A percentile compares a stretch with the other conserved stretches of the same genome.
Evolutionary conservation across 495 filamentous ascomycete genomes (phyloP).

Genomic region (Penicillium odoratum): DNA sequence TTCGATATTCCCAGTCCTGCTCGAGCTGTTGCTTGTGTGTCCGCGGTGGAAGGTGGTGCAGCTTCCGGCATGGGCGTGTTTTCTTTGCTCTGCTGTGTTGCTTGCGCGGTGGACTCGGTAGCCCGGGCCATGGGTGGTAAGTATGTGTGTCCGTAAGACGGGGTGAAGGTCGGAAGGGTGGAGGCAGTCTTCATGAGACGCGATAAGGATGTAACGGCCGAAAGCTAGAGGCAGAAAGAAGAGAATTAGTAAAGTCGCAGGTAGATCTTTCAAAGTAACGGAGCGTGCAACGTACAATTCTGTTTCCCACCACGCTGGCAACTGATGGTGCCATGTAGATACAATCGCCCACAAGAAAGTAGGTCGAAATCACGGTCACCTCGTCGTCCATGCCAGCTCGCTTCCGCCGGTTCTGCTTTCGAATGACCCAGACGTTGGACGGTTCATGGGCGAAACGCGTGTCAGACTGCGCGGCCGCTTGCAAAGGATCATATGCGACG

Average conservation of each 20-base stretch:
- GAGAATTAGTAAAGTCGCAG: conserved; percentile 20
- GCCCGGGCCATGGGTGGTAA: conserved; percentile 49
- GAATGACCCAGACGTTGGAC: conserved; percentile 84
- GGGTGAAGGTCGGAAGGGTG: conserved; percentile 67
- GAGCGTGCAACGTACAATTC: conserved; percentile 58
- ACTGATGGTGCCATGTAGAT: conserved; percentile 89
- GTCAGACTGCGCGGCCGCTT: conserved; percentile 61
- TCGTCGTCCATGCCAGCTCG: conserved; percentile 60
- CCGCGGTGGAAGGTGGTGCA: conserved; percentile 16
- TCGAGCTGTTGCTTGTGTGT: conserved; percentile 35
- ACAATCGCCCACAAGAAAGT: conserved; percentile 81
- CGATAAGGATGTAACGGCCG: conserved; percentile 60
- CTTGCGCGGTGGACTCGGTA: conserved; percentile 32
- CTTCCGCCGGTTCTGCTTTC: conserved; percentile 78
- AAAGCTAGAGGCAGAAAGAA: conserved; percentile 54
- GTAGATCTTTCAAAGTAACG: neutral
- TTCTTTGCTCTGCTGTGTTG: conserved; percentile 53
- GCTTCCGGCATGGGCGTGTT: conserved; percentile 61
- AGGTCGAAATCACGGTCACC: conserved; percentile 70
- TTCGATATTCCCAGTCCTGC: conserved; percentile 36
- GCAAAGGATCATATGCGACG: conserved; percentile 69
- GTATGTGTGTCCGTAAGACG: conserved; percentile 74
- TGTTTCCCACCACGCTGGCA: conserved; percentile 70
- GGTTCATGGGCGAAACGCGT: conserved; percentile 53
- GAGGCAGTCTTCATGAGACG: conserved; percentile 65